Evolutionary conservation across 345 rosid genomes (phyloP), one percentile per base, ranked within the genome.

Genomic region (Arabis hirsuta): DNA sequence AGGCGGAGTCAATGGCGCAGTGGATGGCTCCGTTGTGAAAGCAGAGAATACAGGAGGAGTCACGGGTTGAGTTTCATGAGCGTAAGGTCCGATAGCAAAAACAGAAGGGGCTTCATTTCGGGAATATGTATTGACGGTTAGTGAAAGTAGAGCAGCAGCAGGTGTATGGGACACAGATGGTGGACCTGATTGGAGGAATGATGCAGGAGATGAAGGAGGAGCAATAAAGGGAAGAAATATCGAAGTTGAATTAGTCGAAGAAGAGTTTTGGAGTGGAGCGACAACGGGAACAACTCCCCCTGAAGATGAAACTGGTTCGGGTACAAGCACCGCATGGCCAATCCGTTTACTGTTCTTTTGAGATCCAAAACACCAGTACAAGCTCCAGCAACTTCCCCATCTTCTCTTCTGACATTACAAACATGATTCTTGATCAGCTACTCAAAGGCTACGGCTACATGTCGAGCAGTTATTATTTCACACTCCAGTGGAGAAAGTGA

Each of bases 171-270:
- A 69, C 9, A 74, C 85, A 39, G 98, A 95, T 31, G 96, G 87
- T 73, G 96, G 96, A 69, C 79, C 94, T 34, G 98, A 95, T 58
- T 81, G 99, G n/a, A 91, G 76, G 76, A 90, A 95, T n/a, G 99
- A 91, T 11, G 89, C 94, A 5, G 98, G 99, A 76, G 99, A 95
- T 14, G 99, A 95, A 54, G 99, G 97, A 31, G 99, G 98, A 38
- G 98, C 97, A 62, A 81, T 78, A 72, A 91, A 90, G 7, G 96
- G 95, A 29, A 86, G 70, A 19, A 85, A 77, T 8, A 80, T 48
- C 8, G 88, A 62, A 54, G 84, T 81, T 19, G 89, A 73, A 20
- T 66, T 82, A 50, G 80, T 71, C 0, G 67, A 74, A 20, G 67
- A 74, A 20, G 62, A 82, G 78, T 61, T 80, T 55, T 80, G 88